A percentile compares a stretch with the other conserved stretches of the same genome.
Evolutionary conservation across 768 basidiomycete genomes (phyloP).

Genomic region (Leccinum incarnatum): DNA sequence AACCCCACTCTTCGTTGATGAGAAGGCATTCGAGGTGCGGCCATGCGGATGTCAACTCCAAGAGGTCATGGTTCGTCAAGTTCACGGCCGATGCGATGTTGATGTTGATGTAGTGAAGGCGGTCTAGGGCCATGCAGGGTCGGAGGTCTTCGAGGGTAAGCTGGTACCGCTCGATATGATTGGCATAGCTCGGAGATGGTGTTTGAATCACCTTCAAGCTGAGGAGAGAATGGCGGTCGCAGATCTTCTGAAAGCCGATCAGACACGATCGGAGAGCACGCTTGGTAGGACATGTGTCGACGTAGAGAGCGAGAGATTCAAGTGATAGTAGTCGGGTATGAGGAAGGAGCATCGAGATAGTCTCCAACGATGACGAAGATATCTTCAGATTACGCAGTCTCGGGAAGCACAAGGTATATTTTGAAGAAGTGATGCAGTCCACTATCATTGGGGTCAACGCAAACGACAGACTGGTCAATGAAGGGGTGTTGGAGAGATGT

Average conservation of each 20-base stretch:
- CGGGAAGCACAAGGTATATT: constrained; percentile 1
- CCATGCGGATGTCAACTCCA: constrained; percentile 18
- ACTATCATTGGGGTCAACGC: background rate
- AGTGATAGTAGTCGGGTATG: background rate
- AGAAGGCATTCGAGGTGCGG: constrained; percentile 14
- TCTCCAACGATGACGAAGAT: constrained; percentile 1
- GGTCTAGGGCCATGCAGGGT: constrained; percentile 13
- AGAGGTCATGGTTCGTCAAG: constrained; percentile 10
- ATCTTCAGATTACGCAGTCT: constrained; percentile 12
- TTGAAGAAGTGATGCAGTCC: constrained; percentile 5
- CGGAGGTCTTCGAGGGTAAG: constrained; percentile 19
- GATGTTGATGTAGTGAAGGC: constrained; percentile 14
- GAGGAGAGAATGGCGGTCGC: constrained; percentile 1
- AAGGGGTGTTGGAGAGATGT: constrained; percentile 16
- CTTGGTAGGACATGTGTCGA: constrained; percentile 13
- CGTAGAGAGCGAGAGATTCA: constrained; percentile 5
- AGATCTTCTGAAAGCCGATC: constrained; percentile 4
- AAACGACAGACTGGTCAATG: constrained; percentile 12
- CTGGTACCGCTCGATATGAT: constrained; percentile 1
- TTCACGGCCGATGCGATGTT: constrained; percentile 10
- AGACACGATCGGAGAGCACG: constrained; percentile 7
- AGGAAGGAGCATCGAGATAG: background rate
- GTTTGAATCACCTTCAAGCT: constrained; percentile 11
- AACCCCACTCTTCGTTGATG: constrained; percentile 22
- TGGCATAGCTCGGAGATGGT: background rate